Conservation (phyloP, 441 rosid species). For the Breynia disticha region DNA sequence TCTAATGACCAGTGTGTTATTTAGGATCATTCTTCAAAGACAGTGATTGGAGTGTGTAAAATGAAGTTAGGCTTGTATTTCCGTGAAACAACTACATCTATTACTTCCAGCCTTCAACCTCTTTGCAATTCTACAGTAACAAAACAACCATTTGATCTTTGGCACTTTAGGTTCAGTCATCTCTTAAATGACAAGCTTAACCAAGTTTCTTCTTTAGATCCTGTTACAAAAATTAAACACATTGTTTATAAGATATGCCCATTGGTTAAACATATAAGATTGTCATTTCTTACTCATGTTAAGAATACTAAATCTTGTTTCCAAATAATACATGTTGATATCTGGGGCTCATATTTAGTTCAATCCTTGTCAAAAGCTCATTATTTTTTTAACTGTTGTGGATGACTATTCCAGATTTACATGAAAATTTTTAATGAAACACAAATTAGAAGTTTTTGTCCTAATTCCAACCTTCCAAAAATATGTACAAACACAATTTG, state of each 20-base stretch:
- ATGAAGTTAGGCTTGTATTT: too few species aligned
- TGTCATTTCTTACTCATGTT: not conserved
- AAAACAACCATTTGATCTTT: too few species aligned
- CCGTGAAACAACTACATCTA: too few species aligned
- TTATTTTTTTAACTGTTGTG: not conserved
- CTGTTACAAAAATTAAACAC: not conserved
- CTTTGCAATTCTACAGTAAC: too few species aligned
- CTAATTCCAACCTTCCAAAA: not conserved
- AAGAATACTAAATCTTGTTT: not conserved
- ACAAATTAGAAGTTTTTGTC: not conserved
- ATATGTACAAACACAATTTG: not conserved
- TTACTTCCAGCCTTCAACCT: too few species aligned
- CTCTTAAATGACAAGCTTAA: too few species aligned
- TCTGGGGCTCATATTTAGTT: not conserved
- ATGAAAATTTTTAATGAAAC: not conserved
- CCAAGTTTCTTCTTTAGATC: too few species aligned
- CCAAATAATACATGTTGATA: not conserved
- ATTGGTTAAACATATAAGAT: not conserved
- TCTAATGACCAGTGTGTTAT: too few species aligned
- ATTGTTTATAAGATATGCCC: not conserved
- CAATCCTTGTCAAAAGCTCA: not conserved
- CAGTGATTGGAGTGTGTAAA: too few species aligned
- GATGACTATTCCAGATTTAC: slow-evolving; percentile 1
- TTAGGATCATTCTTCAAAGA: too few species aligned
- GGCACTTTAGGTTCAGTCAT: too few species aligned